Percentiles rank a stretch among this genome's conserved stretches.
phyloP scores from a whole-genome alignment of 176 grass and related monocot genomes.

The Pontederia crassipes region DNA sequence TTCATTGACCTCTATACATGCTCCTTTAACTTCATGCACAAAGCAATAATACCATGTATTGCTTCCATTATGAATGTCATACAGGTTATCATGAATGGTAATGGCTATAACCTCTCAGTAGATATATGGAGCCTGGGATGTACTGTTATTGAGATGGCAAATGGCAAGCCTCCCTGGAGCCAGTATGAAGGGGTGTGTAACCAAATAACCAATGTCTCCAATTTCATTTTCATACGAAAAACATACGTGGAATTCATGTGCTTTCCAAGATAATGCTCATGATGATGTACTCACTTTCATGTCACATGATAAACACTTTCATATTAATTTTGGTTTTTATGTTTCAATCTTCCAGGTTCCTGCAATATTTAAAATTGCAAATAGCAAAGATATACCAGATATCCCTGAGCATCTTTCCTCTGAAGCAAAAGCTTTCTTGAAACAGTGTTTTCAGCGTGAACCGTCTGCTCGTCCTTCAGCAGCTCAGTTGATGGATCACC shows the following conservation, averaged over 20 bases:
- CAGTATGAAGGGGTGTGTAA: constrained; percentile 70
- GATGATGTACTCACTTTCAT: constrained; percentile 4
- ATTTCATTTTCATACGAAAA: neutral
- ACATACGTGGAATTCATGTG: neutral
- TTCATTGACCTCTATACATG: neutral
- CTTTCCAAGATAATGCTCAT: neutral
- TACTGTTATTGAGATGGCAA: constrained; percentile 93
- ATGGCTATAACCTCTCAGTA: constrained; percentile 73
- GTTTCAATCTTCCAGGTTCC: constrained; percentile 47
- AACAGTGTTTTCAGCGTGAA: constrained; percentile 57
- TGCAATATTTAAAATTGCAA: constrained; percentile 96
- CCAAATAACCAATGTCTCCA: neutral
- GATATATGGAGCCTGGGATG: constrained; percentile 99
- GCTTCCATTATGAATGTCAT: constrained; percentile 8
- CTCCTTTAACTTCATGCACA: neutral
- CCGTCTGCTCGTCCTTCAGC: constrained; percentile 56
- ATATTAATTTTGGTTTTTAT: constrained; percentile 4
- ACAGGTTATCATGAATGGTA: constrained; percentile 86
- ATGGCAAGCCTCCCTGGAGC: constrained; percentile 84
- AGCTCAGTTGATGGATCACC: constrained; percentile 65
- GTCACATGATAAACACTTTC: neutral
- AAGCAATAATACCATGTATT: neutral
- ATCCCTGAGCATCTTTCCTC: constrained; percentile 65
- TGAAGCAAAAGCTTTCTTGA: constrained; percentile 67
- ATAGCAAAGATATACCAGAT: constrained; percentile 93